These are phyloP conservation scores for Medicago ruthenica DNA, from an alignment of 306 rosid species.

Conservation along the genomic window DNA sequence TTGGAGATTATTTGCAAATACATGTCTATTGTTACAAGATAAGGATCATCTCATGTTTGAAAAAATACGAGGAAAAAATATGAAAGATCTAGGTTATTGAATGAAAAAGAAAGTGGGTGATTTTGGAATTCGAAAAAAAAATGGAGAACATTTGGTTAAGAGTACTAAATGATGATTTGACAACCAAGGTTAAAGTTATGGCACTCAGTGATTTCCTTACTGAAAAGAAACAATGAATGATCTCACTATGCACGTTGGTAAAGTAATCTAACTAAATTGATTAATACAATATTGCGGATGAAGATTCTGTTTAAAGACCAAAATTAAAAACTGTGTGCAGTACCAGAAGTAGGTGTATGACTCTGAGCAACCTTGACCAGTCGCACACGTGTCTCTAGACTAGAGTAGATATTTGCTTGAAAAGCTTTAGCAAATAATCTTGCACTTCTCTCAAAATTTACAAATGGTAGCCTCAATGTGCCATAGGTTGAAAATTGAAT, in stretches of 20 bases:
- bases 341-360: background rate
- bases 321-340: constrained; percentile 2
- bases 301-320: background rate
- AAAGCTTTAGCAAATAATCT: background rate
- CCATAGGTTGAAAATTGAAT: constrained; percentile 31
- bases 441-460: constrained; percentile 56
- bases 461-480: constrained; percentile 46
- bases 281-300: background rate
- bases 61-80: too few species aligned
- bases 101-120: too few species aligned
- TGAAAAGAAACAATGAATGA: background rate
- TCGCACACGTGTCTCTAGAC: constrained; percentile 3
- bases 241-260: background rate
- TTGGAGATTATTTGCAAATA: too few species aligned
- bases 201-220: background rate
- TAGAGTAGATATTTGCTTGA: background rate
- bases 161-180: background rate
- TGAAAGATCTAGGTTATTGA: too few species aligned
- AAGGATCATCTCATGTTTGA: too few species aligned
- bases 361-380: background rate
- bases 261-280: too few species aligned
- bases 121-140: too few species aligned
- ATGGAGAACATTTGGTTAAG: too few species aligned
- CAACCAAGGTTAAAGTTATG: background rate
- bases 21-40: too few species aligned